Evolutionary conservation across 2,329 filamentous ascomycete species (phyloP).

Genomic region (Mycosphaerella arachidis): DNA sequence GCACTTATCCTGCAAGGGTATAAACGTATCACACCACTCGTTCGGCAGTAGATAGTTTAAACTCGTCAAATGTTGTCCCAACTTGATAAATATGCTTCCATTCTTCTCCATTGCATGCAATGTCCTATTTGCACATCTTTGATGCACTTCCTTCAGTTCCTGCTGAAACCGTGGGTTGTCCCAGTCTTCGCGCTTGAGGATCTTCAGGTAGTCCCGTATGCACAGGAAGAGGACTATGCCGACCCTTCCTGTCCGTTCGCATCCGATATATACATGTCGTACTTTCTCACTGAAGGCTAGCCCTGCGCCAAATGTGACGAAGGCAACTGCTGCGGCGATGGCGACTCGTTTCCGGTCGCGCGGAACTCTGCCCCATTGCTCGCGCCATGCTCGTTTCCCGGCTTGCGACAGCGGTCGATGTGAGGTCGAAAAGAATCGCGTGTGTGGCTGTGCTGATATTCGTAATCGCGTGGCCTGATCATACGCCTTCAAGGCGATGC

Average conservation of each 20-base stretch:
- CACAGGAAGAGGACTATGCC: slow-evolving; percentile 68
- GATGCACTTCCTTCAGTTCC: slow-evolving; percentile 78
- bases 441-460: slow-evolving; percentile 16
- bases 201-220: slow-evolving; percentile 92
- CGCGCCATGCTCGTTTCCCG: slow-evolving; percentile 28
- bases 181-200: slow-evolving; percentile 64
- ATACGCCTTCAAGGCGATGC: not conserved
- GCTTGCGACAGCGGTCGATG: slow-evolving; percentile 18
- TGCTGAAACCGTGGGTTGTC: slow-evolving; percentile 59
- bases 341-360: slow-evolving; percentile 28
- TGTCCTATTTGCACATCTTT: slow-evolving; percentile 85
- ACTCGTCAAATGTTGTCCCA: slow-evolving; percentile 91
- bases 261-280: slow-evolving; percentile 69
- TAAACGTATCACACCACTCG: slow-evolving; percentile 94
- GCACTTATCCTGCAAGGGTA: slow-evolving; percentile 92
- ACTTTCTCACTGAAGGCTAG: slow-evolving; percentile 61
- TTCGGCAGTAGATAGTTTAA: slow-evolving; percentile 89
- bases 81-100: slow-evolving; percentile 96
- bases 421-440: not conserved
- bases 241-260: slow-evolving; percentile 74
- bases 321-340: slow-evolving; percentile 28
- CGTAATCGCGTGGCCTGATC: not conserved
- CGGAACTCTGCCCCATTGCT: slow-evolving; percentile 18
- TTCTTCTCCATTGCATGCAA: slow-evolving; percentile 87
- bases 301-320: slow-evolving; percentile 36